Evolutionary conservation across 108 stramenopile genomes (phyloP).

Genomic region (Mayamaea pseudoterrestris): DNA sequence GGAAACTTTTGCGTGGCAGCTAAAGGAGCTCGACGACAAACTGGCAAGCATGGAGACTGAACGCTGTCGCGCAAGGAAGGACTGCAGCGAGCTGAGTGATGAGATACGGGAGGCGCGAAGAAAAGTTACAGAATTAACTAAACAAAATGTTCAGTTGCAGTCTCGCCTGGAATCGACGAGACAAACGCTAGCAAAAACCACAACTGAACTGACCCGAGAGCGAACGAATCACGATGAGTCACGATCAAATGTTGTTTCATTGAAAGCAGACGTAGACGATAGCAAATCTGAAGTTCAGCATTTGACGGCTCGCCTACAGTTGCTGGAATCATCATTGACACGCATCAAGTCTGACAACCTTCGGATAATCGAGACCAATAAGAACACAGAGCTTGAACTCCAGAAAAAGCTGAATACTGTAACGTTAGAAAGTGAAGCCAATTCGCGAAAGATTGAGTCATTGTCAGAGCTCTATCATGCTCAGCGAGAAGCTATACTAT

Average conservation of each 20-base stretch:
- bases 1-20: neutral
- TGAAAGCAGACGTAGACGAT: too few relatives aligned
- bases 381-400: too few relatives aligned
- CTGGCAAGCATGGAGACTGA: neutral
- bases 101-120: slow-evolving; percentile 1
- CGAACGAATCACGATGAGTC: too few relatives aligned
- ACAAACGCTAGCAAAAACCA: neutral
- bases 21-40: slow-evolving; percentile 3
- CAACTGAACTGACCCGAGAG: too few relatives aligned
- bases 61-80: neutral
- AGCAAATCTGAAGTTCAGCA: slow-evolving; percentile 9
- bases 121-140: neutral
- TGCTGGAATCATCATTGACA: slow-evolving; percentile 5
- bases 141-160: neutral
- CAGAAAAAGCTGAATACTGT: too few relatives aligned
- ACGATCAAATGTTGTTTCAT: too few relatives aligned
- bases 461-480: too few relatives aligned
- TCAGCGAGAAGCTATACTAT: too few relatives aligned
- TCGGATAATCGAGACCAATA: too few relatives aligned
- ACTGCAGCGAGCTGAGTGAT: slow-evolving; percentile 1
- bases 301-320: neutral
- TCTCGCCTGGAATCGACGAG: neutral
- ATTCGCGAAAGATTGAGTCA: too few relatives aligned
- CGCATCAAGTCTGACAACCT: slow-evolving; percentile 9
- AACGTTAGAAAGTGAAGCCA: too few relatives aligned